Conservation (phyloP, 169 alveolate genomes). For the Eimeria maxima region DNA sequence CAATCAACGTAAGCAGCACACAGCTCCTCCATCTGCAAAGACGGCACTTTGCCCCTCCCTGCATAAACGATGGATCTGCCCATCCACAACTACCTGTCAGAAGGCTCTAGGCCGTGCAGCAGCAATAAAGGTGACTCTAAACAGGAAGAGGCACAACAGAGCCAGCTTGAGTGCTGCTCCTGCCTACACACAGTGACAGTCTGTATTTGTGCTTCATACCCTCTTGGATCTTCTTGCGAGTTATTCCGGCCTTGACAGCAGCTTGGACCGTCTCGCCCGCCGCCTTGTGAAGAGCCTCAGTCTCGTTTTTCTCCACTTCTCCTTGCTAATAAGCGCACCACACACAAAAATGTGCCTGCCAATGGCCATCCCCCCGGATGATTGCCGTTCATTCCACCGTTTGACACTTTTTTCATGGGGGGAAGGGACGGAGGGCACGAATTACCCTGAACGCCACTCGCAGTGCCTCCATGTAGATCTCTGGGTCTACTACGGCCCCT, state of each 20-base stretch:
- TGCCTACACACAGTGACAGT: not conserved
- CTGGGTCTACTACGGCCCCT: constrained; percentile 89
- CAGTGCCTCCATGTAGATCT: constrained; percentile 91
- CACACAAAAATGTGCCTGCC: not conserved
- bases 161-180: not conserved
- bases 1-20: not conserved
- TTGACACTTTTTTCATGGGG: not conserved
- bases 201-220: not conserved
- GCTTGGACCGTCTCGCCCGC: constrained; percentile 80
- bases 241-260: constrained; percentile 76
- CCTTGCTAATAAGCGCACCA: constrained; percentile 42
- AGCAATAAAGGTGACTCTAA: not conserved
- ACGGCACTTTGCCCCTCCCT: not conserved
- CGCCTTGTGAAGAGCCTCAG: constrained; percentile 68
- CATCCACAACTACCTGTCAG: not conserved
- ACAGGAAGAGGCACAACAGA: not conserved
- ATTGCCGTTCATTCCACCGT: not conserved
- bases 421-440: not conserved
- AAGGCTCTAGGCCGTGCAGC: no score
- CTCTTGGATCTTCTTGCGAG: constrained; percentile 73
- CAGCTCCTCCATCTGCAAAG: not conserved
- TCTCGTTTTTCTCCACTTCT: constrained; percentile 79
- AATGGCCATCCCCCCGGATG: not conserved
- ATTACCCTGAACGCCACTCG: constrained; percentile 86
- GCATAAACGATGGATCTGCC: not conserved